These are phyloP conservation scores for Entomortierella lignicola DNA, from an alignment of 192 early-diverging fungal genomes.

Conservation along the genomic window DNA sequence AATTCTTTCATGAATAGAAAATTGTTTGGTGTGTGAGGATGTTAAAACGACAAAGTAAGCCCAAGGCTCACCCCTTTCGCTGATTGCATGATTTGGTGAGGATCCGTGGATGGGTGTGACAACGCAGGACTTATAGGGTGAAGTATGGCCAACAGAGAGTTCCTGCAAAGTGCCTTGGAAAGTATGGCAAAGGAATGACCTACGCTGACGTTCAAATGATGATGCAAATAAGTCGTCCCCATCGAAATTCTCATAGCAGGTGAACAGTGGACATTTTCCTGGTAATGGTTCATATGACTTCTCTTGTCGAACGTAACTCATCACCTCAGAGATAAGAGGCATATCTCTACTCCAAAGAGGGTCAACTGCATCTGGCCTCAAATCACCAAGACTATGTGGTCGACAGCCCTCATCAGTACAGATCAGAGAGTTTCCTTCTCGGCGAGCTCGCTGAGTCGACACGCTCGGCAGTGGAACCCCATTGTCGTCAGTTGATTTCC, in stretches of 20 bases:
- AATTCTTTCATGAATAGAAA: slow-evolving; percentile 55
- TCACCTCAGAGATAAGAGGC: slow-evolving; percentile 17
- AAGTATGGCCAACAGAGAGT: not conserved
- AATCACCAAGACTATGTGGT: slow-evolving; percentile 24
- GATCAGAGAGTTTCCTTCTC: slow-evolving; percentile 14
- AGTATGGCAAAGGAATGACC: slow-evolving; percentile 30
- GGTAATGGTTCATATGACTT: not conserved
- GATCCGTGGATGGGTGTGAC: slow-evolving; percentile 37
- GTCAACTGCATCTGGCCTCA: not conserved
- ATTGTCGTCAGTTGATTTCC: not conserved
- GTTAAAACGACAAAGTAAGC: slow-evolving; percentile 41
- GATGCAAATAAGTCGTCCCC: not conserved
- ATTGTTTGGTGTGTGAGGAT: slow-evolving; percentile 45
- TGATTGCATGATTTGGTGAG: not conserved
- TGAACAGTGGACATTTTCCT: slow-evolving; percentile 13
- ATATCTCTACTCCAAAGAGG: slow-evolving; percentile 22
- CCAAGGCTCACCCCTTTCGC: slow-evolving; percentile 19
- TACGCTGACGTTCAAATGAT: not conserved
- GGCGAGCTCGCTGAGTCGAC: not conserved
- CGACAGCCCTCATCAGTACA: slow-evolving; percentile 27
- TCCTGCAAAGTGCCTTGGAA: slow-evolving; percentile 32
- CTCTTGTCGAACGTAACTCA: slow-evolving; percentile 27
- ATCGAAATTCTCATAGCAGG: not conserved
- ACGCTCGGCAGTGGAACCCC: not conserved
- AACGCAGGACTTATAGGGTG: slow-evolving; percentile 31